Percentiles rank a stretch among this genome's conserved stretches.
Evolutionary conservation across 176 grass and related monocot genomes (phyloP).

Genomic region (Dendrocalamus sinicus): DNA sequence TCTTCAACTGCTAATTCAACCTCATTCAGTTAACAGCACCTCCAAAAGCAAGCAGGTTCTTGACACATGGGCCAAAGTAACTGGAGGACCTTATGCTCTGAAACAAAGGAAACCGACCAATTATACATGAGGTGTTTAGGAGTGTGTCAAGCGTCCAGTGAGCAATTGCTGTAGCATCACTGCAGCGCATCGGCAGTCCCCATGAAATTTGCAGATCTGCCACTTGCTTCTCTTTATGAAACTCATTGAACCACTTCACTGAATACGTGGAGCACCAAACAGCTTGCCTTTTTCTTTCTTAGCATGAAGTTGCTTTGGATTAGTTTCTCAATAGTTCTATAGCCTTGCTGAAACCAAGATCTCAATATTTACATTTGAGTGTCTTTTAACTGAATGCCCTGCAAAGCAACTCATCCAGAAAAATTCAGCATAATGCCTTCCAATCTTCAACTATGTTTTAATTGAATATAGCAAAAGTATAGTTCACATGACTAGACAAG

Average conservation of each 20-base stretch:
- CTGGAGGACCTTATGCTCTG: conserved; percentile 5
- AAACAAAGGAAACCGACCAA: conserved; percentile 6
- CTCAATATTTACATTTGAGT: conserved; percentile 37
- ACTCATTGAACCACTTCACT: conserved; percentile 3
- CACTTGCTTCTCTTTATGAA: conserved; percentile 32
- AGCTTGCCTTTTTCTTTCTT: conserved; percentile 35
- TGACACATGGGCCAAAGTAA: conserved; percentile 9
- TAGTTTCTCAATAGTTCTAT: conserved; percentile 20
- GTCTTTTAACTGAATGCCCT: conserved; percentile 33
- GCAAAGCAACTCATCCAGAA: conserved; percentile 32
- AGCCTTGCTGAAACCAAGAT: conserved; percentile 39
- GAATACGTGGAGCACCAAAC: conserved; percentile 24
- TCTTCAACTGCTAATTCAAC: conserved; percentile 26
- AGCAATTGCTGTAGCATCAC: conserved; percentile 39
- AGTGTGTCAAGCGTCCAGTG: conserved; percentile 14
- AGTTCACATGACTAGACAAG: not conserved
- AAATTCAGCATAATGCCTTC: conserved; percentile 8
- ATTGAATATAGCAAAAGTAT: not conserved
- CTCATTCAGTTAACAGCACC: conserved; percentile 37
- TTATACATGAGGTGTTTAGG: conserved; percentile 29
- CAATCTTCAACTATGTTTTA: conserved; percentile 9
- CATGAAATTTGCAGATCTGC: conserved; percentile 20
- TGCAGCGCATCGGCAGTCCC: conserved; percentile 8
- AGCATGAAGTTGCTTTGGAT: conserved; percentile 29
- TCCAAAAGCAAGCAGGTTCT: conserved; percentile 22